Percentiles rank a stretch among this genome's conserved stretches.
Evolutionary conservation across 1,139 yeast genomes (phyloP).

Genomic region (Kodamaea sp.): DNA sequence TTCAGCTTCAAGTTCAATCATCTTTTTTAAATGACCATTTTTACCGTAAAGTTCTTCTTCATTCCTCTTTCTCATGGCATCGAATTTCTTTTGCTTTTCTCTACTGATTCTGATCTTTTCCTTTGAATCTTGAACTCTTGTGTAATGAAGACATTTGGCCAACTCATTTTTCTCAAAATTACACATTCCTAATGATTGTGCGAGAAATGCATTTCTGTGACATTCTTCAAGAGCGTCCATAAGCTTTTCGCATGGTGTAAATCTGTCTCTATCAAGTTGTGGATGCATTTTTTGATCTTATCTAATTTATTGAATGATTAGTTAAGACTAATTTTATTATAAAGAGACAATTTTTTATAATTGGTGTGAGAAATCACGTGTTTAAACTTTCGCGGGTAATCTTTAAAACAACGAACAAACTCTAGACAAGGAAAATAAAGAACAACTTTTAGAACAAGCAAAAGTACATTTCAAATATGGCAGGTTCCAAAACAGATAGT

Average conservation of each 20-base stretch:
- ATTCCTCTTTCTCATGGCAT: slow-evolving; percentile 53
- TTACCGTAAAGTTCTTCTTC: slow-evolving; percentile 83
- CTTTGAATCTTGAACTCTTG: slow-evolving; percentile 66
- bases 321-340: no score
- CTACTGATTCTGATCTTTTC: slow-evolving; percentile 56
- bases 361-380: background rate
- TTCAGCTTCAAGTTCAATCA: slow-evolving; percentile 42
- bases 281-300: slow-evolving; percentile 37
- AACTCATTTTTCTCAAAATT: slow-evolving; percentile 81
- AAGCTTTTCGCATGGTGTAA: slow-evolving; percentile 66
- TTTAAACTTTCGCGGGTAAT: background rate
- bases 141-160: slow-evolving; percentile 72
- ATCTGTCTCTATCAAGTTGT: slow-evolving; percentile 43
- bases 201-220: slow-evolving; percentile 67
- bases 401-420: background rate
- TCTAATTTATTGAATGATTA: no score
- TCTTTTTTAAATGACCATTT: slow-evolving; percentile 64
- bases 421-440: no score
- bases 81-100: slow-evolving; percentile 53
- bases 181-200: slow-evolving; percentile 80
- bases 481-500: slow-evolving; percentile 20
- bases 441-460: background rate
- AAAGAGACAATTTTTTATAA: no score
- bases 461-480: slow-evolving; percentile 1
- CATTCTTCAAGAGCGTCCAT: slow-evolving; percentile 90